Percentiles rank a stretch among this genome's conserved stretches.
Evolutionary conservation across 805 yeast genomes (phyloP).

Genomic region (Saccharomycopsis synnaedendra): DNA sequence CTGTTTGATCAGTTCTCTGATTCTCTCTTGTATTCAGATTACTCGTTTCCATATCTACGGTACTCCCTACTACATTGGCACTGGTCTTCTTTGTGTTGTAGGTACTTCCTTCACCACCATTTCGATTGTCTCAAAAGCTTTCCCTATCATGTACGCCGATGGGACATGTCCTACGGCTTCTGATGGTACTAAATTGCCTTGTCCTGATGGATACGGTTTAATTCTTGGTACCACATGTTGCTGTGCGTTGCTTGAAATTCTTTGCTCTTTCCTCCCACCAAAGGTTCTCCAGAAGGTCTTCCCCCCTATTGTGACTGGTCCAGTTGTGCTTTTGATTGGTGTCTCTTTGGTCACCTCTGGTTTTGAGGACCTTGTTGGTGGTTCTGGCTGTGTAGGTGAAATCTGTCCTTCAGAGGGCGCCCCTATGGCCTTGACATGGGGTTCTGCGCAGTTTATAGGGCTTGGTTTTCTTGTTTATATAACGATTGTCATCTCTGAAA

Average conservation of each 20-base stretch:
- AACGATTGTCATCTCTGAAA: constrained; percentile 65
- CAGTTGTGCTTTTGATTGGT: constrained; percentile 83
- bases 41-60: constrained; percentile 66
- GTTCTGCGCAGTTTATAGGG: constrained; percentile 79
- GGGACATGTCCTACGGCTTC: constrained; percentile 56
- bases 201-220: constrained; percentile 89
- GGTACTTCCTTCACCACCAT: constrained; percentile 89
- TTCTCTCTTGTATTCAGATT: constrained; percentile 65
- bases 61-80: constrained; percentile 72
- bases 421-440: constrained; percentile 59
- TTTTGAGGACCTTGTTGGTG: constrained; percentile 81
- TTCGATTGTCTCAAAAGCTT: constrained; percentile 61
- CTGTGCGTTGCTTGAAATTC: constrained; percentile 66
- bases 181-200: constrained; percentile 59
- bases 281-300: constrained; percentile 55
- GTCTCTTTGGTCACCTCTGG: constrained; percentile 58
- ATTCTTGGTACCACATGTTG: constrained; percentile 69
- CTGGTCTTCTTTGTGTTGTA: constrained; percentile 81
- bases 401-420: constrained; percentile 40
- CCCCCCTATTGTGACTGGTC: constrained; percentile 90
- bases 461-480: constrained; percentile 75
- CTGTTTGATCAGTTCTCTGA: constrained; percentile 57
- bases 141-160: constrained; percentile 68
- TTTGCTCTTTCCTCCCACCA: constrained; percentile 71
- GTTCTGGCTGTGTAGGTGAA: constrained; percentile 47